Base-by-base conservation (phyloP, 2,329 filamentous ascomycete species). In the Aspergillus awamori region DNA sequence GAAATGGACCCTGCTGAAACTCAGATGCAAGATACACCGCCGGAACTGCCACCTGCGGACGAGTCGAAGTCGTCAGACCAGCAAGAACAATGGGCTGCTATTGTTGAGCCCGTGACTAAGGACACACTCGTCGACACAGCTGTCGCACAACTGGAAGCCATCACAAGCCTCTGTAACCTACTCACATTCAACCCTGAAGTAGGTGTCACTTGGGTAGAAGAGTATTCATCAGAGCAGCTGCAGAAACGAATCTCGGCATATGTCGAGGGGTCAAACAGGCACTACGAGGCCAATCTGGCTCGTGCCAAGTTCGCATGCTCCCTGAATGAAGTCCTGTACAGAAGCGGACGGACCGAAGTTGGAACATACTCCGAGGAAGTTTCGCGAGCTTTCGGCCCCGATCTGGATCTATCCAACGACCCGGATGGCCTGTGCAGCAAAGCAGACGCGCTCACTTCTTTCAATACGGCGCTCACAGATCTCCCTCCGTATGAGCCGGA, bases 81-180 rank as follows among this genome's bases (percentile, higher is more conserved):
- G 47, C 61, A 84, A 39, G 87, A 87, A 62, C 83, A 88, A 67
- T 90, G 87, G 83, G 88, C 87, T 17, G 84, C 82, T 3, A 82
- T 92, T n/a, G 81, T 89, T 57, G 87, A 89, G 64, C 86, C 88
- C 0, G 79, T 90, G 26, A 89, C 87, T 1, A 83, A 85, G 26
- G 81, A 83, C 52, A 86, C 86, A 1, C 82, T 92, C 6, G 78
- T 91, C 1, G 89, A 92, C 63, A 91, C 88, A 0, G 81, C 87
- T 13, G 80, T 89, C 33, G 87, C 88, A 4, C 86, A 89, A 64
- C 74, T 91, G 54, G 86, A 78, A 66, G 83, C 76, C 52, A 81
- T 81, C 70, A 85, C 77, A 60, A 83, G 76, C 43, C 78, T 83
- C 57, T 85, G 81, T 70, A 80, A 80, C 63, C 72, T 85, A 39